Conservation (phyloP, 768 basidiomycete genomes). For the Coprinopsis marcescibilis region DNA sequence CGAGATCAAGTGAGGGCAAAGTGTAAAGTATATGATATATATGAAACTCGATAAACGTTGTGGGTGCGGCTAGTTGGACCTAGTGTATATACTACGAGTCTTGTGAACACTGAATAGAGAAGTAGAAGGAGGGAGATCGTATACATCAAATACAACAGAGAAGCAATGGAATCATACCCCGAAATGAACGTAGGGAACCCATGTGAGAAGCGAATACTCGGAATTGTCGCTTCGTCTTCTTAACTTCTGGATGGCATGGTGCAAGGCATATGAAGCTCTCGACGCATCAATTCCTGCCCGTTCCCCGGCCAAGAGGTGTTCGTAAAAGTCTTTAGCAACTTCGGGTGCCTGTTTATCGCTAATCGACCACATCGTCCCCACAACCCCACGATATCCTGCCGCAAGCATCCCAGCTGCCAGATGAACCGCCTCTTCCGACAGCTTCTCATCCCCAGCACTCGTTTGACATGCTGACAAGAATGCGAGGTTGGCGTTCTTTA, state of each 20-base stretch:
- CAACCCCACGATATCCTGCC: slow-evolving; percentile 10
- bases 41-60: too few relatives aligned
- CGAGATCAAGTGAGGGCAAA: too few relatives aligned
- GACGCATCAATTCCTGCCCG: neutral
- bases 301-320: neutral
- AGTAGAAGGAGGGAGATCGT: too few relatives aligned
- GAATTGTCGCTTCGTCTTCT: slow-evolving; percentile 6
- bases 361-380: slow-evolving; percentile 14
- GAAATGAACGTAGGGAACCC: slow-evolving; percentile 1
- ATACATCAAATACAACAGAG: too few relatives aligned
- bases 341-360: slow-evolving; percentile 4
- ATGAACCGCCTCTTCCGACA: slow-evolving; percentile 11
- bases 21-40: too few relatives aligned
- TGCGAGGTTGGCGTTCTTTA: slow-evolving; percentile 9
- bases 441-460: slow-evolving; percentile 1
- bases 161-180: too few relatives aligned
- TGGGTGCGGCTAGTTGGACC: too few relatives aligned
- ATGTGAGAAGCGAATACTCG: neutral
- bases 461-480: slow-evolving; percentile 13
- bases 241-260: slow-evolving; percentile 7
- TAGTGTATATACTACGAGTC: too few relatives aligned
- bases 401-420: slow-evolving; percentile 12
- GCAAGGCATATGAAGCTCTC: slow-evolving; percentile 2
- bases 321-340: slow-evolving; percentile 8
- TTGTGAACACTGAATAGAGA: too few relatives aligned